Evolutionary conservation across 176 grass and related monocot genomes (phyloP).

Genomic region (Musa troglodytarum): DNA sequence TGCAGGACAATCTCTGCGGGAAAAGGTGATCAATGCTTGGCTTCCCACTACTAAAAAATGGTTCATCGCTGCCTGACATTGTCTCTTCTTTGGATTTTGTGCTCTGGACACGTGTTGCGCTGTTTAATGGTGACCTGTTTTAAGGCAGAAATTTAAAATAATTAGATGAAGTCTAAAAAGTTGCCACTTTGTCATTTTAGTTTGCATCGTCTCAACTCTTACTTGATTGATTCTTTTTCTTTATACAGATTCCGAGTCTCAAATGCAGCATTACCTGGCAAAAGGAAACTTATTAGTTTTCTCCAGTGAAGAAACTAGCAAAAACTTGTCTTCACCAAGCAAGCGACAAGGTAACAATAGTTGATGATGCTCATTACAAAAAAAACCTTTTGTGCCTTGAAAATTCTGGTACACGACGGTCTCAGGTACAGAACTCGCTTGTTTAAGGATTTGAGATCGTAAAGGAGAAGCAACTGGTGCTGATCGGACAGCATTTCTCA

Average conservation of each 20-base stretch:
- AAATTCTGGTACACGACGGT: slow-evolving; percentile 7
- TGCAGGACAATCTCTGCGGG: not conserved
- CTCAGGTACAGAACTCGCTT: slow-evolving; percentile 10
- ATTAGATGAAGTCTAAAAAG: not conserved
- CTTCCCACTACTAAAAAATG: slow-evolving; percentile 24
- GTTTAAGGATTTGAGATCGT: slow-evolving; percentile 30
- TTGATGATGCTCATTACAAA: not conserved
- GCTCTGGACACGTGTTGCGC: not conserved
- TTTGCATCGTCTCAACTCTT: not conserved
- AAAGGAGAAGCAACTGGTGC: slow-evolving; percentile 22
- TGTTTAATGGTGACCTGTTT: not conserved
- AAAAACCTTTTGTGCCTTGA: slow-evolving; percentile 19
- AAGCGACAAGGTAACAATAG: not conserved
- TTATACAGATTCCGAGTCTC: slow-evolving; percentile 17
- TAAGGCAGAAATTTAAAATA: not conserved
- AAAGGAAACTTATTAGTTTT: not conserved
- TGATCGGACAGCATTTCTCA: slow-evolving; percentile 23
- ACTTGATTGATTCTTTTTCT: slow-evolving; percentile 15
- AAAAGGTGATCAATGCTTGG: slow-evolving; percentile 15
- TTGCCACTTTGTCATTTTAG: not conserved
- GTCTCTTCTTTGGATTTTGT: slow-evolving; percentile 1
- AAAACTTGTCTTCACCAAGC: not conserved
- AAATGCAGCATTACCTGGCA: slow-evolving; percentile 30
- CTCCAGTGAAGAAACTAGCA: not conserved
- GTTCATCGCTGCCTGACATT: slow-evolving; percentile 22